Conservation (phyloP, 116 monocot genomes). For the Papilionanthe hybrid region DNA sequence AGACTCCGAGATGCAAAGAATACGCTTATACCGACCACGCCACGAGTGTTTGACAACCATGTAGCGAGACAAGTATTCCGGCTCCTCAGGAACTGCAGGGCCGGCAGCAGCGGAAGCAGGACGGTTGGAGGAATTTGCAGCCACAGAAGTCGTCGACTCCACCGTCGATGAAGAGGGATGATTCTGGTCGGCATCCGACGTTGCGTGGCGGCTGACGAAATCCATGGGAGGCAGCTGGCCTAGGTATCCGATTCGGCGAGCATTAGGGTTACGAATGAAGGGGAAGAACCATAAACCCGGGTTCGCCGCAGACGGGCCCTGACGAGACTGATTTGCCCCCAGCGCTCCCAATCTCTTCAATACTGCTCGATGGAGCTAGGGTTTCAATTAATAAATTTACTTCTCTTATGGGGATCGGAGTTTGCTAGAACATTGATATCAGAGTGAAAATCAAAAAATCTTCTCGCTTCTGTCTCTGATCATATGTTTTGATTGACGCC, state of each 20-base stretch:
- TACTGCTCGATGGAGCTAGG: neutral
- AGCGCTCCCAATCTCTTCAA: constrained; percentile 50
- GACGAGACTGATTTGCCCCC: constrained; percentile 91
- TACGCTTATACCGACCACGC: constrained; percentile 93
- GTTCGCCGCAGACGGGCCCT: constrained; percentile 31
- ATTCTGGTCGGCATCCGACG: constrained; percentile 2
- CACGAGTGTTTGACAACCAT: constrained; percentile 91
- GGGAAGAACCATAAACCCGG: constrained; percentile 23
- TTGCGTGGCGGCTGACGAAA: constrained; percentile 76
- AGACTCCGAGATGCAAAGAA: constrained; percentile 67
- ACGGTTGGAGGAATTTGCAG: constrained; percentile 15
- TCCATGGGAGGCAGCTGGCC: constrained; percentile 69
- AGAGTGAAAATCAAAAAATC: neutral
- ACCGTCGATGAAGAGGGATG: constrained; percentile 6
- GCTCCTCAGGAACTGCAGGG: constrained; percentile 57
- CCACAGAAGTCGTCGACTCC: constrained; percentile 8
- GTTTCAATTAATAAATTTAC: neutral
- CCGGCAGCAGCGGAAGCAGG: constrained; percentile 7
- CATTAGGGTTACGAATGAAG: constrained; percentile 45
- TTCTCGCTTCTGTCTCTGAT: neutral
- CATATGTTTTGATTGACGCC: neutral
- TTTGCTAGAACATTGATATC: neutral
- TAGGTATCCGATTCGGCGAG: constrained; percentile 39
- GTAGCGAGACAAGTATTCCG: constrained; percentile 82
- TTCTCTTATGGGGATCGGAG: neutral